Evolutionary conservation across 768 basidiomycete species (phyloP).

Genomic region (Boletus edulis): DNA sequence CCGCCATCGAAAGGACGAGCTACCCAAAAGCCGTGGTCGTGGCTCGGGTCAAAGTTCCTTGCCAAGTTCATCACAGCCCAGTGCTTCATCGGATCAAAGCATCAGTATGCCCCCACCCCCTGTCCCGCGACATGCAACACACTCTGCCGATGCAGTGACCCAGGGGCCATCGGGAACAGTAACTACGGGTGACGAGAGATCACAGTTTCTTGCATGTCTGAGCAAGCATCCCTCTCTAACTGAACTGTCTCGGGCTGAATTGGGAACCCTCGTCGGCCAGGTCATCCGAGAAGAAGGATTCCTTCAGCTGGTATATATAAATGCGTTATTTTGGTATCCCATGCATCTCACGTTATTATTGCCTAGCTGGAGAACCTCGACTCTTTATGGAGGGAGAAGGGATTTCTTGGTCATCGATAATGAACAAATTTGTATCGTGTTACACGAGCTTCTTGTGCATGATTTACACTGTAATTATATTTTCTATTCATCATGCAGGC

Average conservation of each 20-base stretch:
- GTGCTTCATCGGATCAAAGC: conserved; percentile 24
- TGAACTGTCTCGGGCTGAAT: conserved; percentile 44
- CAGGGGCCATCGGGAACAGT: conserved; percentile 8
- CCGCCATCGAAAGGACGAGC: neutral
- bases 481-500: neutral
- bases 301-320: conserved; percentile 56
- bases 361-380: conserved; percentile 53
- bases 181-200: conserved; percentile 5
- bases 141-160: neutral
- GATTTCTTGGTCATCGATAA: conserved; percentile 29
- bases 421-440: neutral
- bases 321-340: neutral
- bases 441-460: neutral
- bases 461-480: neutral
- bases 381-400: conserved; percentile 52
- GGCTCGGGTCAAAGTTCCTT: conserved; percentile 18
- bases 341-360: conserved; percentile 12
- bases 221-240: conserved; percentile 50
- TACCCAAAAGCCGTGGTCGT: conserved; percentile 1
- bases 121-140: conserved; percentile 18
- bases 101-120: conserved; percentile 32
- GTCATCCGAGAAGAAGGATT: conserved; percentile 79
- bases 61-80: conserved; percentile 33
- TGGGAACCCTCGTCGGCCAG: conserved; percentile 58
- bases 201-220: conserved; percentile 38